Percentiles rank a stretch among this genome's conserved stretches.
phyloP scores from a whole-genome alignment of 2,329 filamentous ascomycete species.

The Mycosphaerelloides madeirae region DNA sequence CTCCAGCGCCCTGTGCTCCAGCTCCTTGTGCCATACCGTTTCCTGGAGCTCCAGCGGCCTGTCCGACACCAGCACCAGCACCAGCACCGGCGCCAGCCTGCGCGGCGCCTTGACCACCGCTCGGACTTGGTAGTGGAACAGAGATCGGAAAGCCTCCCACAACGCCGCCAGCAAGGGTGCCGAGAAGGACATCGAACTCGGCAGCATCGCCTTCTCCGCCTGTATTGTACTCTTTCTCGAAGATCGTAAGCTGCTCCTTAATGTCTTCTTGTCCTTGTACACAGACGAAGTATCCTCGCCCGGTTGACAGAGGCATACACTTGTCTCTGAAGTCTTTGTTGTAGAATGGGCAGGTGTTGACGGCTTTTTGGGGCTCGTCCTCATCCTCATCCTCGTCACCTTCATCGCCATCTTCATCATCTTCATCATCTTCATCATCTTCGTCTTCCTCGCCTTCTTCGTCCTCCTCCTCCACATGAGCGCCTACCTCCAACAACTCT shows the following conservation, averaged over 20 bases:
- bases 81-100: too few relatives aligned
- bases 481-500: not conserved
- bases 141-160: too few relatives aligned
- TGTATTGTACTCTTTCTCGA: conserved; percentile 25
- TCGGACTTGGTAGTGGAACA: too few relatives aligned
- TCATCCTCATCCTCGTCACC: not conserved
- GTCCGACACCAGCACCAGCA: too few relatives aligned
- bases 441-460: not conserved
- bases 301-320: not conserved
- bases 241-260: conserved; percentile 14
- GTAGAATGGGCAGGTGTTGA: not conserved
- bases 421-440: not conserved
- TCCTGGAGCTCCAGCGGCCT: too few relatives aligned
- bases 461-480: not conserved
- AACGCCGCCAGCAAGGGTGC: too few relatives aligned
- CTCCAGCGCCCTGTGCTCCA: too few relatives aligned
- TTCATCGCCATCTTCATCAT: not conserved
- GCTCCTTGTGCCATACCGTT: too few relatives aligned
- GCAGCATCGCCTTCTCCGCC: conserved; percentile 2
- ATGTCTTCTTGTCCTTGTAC: conserved; percentile 15
- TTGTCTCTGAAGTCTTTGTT: conserved; percentile 5
- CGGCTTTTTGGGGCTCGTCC: not conserved
- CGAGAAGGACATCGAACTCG: too few relatives aligned
- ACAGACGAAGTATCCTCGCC: conserved; percentile 23
- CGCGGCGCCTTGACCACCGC: too few relatives aligned